Conservation (phyloP, 2,329 filamentous ascomycete genomes). For the Pseudocercospora vitis region DNA sequence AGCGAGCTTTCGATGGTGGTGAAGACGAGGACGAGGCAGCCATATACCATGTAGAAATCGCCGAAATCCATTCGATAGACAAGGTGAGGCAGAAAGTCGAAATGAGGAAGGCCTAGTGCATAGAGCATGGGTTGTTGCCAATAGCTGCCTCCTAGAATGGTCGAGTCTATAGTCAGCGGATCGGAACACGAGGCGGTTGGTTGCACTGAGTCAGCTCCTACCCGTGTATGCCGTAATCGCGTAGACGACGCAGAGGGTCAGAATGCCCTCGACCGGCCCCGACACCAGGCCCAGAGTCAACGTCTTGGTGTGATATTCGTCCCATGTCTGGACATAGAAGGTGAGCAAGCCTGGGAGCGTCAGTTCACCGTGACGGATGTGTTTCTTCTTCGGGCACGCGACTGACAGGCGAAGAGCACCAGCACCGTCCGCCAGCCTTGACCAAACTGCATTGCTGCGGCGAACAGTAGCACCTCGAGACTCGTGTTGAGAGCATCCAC, state of each 20-base stretch:
- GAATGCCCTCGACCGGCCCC: constrained; percentile 89
- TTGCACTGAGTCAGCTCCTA: too few species aligned
- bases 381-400: too few species aligned
- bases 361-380: constrained; percentile 59
- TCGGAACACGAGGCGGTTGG: too few species aligned
- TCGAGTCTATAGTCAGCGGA: too few species aligned
- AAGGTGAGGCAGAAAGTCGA: constrained; percentile 63
- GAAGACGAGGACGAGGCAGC: constrained; percentile 74
- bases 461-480: constrained; percentile 90
- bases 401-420: constrained; percentile 80
- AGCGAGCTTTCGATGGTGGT: constrained; percentile 77
- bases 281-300: constrained; percentile 89
- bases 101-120: constrained; percentile 66
- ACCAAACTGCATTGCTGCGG: constrained; percentile 87
- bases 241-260: constrained; percentile 81
- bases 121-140: constrained; percentile 83
- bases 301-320: constrained; percentile 97
- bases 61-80: constrained; percentile 83
- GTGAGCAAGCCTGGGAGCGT: constrained; percentile 61
- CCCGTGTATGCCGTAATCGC: constrained; percentile 78
- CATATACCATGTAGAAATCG: constrained; percentile 90
- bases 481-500: constrained; percentile 95
- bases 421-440: constrained; percentile 87
- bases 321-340: constrained; percentile 99
- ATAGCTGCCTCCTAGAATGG: constrained; percentile 88